Conservation (phyloP, 2,329 filamentous ascomycete genomes). For the Aureobasidium sp. region DNA sequence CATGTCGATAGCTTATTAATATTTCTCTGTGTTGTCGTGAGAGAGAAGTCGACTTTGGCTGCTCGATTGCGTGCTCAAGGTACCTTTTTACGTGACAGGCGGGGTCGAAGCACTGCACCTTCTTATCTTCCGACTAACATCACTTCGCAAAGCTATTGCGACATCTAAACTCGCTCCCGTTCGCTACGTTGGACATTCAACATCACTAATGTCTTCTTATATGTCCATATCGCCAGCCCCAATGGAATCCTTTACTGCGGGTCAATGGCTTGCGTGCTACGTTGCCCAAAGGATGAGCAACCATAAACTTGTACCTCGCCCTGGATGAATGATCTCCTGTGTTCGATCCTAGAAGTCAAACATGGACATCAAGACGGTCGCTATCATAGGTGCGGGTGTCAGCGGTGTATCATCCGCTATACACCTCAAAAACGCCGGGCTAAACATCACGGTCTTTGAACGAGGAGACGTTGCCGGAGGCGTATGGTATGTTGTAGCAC, state of each 20-base stretch:
- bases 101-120: neutral
- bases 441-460: conserved; percentile 50
- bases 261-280: neutral
- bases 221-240: neutral
- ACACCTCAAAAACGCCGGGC: conserved; percentile 39
- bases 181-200: neutral
- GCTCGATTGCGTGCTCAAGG: neutral
- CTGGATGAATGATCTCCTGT: neutral
- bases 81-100: neutral
- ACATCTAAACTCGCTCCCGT: neutral
- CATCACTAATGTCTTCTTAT: neutral
- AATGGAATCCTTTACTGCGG: neutral
- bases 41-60: too few species aligned
- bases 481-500: conserved; percentile 41
- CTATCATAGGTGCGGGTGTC: conserved; percentile 47
- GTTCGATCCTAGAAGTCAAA: too few species aligned
- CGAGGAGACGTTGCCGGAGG: conserved; percentile 47
- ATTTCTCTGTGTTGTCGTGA: too few species aligned
- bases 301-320: neutral
- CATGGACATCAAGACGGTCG: conserved; percentile 26
- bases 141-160: neutral
- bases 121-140: neutral
- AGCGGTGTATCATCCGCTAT: conserved; percentile 43
- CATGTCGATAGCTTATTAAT: too few species aligned
- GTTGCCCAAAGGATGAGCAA: too few species aligned